These are phyloP conservation scores for Trametopsis cervina DNA, from an alignment of 768 basidiomycete genomes.

Conservation along the genomic window DNA sequence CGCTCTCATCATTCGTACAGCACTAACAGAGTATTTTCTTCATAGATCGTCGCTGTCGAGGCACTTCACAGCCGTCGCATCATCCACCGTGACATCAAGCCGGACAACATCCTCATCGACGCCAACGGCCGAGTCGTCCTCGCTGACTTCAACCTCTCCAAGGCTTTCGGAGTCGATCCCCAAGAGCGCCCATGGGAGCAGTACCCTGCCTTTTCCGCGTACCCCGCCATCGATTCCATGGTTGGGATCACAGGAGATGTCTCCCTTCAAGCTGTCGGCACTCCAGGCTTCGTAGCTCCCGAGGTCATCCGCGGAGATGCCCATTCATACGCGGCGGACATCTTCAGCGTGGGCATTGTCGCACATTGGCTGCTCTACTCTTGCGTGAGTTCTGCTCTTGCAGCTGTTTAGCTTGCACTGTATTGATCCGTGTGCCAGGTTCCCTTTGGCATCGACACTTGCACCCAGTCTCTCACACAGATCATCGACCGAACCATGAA, in stretches of 20 bases:
- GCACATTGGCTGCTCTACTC: conserved; percentile 1
- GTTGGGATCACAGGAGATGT: background rate
- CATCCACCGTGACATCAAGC: conserved; percentile 92
- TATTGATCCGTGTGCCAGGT: conserved; percentile 1
- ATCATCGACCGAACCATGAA: background rate
- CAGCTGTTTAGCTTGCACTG: background rate
- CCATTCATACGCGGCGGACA: conserved; percentile 7
- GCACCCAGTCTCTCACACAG: background rate
- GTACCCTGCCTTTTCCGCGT: background rate
- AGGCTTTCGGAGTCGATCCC: background rate
- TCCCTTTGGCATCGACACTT: conserved; percentile 4
- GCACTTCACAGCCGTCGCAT: conserved; percentile 26
- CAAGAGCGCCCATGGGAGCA: conserved; percentile 6
- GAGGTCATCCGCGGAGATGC: background rate
- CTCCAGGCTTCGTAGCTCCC: conserved; percentile 7
- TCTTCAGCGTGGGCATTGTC: conserved; percentile 4
- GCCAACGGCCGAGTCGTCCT: conserved; percentile 1
- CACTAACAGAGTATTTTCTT: background rate
- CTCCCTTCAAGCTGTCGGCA: conserved; percentile 1
- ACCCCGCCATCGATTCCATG: background rate
- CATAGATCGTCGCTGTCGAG: conserved; percentile 9
- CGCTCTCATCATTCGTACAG: background rate
- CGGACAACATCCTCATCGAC: conserved; percentile 42
- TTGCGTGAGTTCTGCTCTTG: background rate
- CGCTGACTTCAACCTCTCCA: conserved; percentile 10